Conservation (phyloP, 2,329 filamentous ascomycete genomes). For the Ophioceras dolichostomum region DNA sequence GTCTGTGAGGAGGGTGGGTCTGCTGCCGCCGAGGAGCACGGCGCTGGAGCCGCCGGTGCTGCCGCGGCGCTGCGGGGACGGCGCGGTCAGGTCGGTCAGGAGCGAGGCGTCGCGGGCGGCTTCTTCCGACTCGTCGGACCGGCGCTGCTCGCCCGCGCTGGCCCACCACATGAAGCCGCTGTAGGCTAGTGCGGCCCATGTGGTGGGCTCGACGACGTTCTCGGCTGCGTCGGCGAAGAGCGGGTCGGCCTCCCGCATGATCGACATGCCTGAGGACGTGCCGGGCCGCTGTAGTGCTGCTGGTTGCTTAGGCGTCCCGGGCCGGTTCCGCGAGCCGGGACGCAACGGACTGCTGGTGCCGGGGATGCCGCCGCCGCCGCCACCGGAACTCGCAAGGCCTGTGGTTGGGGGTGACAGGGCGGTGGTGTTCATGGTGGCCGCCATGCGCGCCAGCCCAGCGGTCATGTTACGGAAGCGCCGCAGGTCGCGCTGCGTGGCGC, state of each 20-base stretch:
- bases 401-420: neutral
- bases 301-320: no score
- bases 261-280: conserved; percentile 5
- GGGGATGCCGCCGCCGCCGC: conserved; percentile 1
- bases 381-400: conserved; percentile 5
- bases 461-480: conserved; percentile 64
- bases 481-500: conserved; percentile 82
- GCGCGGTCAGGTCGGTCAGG: conserved; percentile 36
- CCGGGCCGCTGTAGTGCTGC: conserved; percentile 5
- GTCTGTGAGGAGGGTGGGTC: conserved; percentile 20
- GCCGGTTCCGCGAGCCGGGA: no score
- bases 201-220: conserved; percentile 47
- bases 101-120: conserved; percentile 40
- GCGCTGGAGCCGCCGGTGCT: conserved; percentile 4
- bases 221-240: conserved; percentile 36
- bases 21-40: conserved; percentile 5
- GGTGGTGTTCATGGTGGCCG: neutral
- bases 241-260: conserved; percentile 16
- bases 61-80: conserved; percentile 10
- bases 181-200: conserved; percentile 66
- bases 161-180: conserved; percentile 86
- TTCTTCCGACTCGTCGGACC: conserved; percentile 48
- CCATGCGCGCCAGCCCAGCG: conserved; percentile 43
- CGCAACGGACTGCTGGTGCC: neutral
- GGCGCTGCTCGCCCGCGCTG: conserved; percentile 61